phyloP scores from a whole-genome alignment of 345 rosid genomes.

The Gossypium herbaceum region DNA sequence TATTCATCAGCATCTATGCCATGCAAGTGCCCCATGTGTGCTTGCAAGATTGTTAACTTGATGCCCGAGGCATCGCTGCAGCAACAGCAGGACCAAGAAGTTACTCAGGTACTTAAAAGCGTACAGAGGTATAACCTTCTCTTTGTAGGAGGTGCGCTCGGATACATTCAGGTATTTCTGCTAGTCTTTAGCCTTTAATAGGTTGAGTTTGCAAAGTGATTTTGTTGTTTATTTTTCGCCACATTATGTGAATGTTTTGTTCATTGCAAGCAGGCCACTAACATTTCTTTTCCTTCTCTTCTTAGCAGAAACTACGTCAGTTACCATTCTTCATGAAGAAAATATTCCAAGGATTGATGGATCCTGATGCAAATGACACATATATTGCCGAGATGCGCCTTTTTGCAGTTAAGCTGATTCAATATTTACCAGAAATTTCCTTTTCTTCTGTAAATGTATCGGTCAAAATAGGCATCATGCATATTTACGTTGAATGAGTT shows the following conservation, averaged over 20 bases:
- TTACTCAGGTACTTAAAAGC: slow-evolving; percentile 47
- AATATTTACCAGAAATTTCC: background rate
- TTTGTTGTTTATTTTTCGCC: no score
- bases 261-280: slow-evolving; percentile 1
- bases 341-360: slow-evolving; percentile 59
- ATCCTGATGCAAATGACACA: slow-evolving; percentile 57
- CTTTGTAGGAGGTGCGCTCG: slow-evolving; percentile 64
- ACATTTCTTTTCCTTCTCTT: slow-evolving; percentile 15
- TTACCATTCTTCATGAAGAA: slow-evolving; percentile 71
- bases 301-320: slow-evolving; percentile 54
- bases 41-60: slow-evolving; percentile 48
- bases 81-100: slow-evolving; percentile 41
- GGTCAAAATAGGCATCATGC: no score
- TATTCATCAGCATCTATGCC: slow-evolving; percentile 68
- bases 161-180: slow-evolving; percentile 52
- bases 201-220: slow-evolving; percentile 1
- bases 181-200: background rate
- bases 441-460: background rate
- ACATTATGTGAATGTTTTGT: background rate
- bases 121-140: slow-evolving; percentile 69
- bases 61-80: slow-evolving; percentile 51
- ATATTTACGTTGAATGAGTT: background rate
- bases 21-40: slow-evolving; percentile 92
- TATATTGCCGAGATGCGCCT: slow-evolving; percentile 60
- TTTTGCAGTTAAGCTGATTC: slow-evolving; percentile 60